Evolutionary conservation across 495 filamentous ascomycete species (phyloP).

Genomic region (Cercophora scortea): DNA sequence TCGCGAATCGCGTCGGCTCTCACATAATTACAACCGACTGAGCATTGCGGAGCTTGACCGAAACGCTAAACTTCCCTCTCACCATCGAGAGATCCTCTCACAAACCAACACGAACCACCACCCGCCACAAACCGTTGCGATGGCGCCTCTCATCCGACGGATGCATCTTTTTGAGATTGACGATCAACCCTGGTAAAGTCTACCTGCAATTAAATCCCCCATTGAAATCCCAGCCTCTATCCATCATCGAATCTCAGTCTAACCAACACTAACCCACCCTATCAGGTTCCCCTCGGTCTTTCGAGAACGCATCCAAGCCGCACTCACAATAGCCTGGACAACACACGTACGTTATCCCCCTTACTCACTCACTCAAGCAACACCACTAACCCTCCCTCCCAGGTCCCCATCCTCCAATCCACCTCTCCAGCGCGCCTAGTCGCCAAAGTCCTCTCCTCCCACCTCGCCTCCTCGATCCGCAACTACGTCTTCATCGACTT

Average conservation of each 20-base stretch:
- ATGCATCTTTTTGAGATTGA: conserved; percentile 51
- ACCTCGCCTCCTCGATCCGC: conserved; percentile 30
- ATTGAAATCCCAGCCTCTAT: background rate
- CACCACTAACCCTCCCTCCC: background rate
- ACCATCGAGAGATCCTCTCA: too few relatives aligned
- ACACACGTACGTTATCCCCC: conserved; percentile 12
- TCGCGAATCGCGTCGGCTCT: too few relatives aligned
- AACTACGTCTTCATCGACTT: conserved; percentile 60
- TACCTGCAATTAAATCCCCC: background rate
- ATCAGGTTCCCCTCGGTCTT: conserved; percentile 48
- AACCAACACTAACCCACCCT: background rate
- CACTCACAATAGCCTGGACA: conserved; percentile 44
- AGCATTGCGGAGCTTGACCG: too few relatives aligned
- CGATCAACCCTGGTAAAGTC: conserved; percentile 43
- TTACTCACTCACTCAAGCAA: background rate
- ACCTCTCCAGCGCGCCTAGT: conserved; percentile 38
- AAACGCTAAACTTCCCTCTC: too few relatives aligned
- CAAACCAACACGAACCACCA: too few relatives aligned
- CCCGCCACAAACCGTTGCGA: conserved; percentile 13
- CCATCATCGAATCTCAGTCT: background rate
- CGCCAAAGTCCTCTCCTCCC: conserved; percentile 37
- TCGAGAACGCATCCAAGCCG: conserved; percentile 42
- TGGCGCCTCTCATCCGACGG: conserved; percentile 42
- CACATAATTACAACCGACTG: too few relatives aligned
- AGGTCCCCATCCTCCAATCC: conserved; percentile 37